A percentile compares a stretch with the other conserved stretches of the same genome.
These are phyloP conservation scores for Arthrobotrys sinensis DNA, from an alignment of 2,329 filamentous ascomycete genomes.

Conservation along the genomic window DNA sequence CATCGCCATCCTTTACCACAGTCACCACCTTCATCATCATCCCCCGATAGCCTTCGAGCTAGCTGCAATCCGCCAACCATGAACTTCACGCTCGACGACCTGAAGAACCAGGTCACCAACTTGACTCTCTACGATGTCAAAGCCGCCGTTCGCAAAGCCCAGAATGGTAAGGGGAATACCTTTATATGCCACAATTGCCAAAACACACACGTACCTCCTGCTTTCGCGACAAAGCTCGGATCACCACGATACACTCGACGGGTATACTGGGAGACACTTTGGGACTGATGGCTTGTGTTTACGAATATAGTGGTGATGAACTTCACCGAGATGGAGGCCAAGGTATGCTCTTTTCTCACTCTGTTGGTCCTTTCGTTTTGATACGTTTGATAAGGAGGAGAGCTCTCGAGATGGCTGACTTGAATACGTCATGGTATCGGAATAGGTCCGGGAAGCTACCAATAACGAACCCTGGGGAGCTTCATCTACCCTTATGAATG, in stretches of 20 bases:
- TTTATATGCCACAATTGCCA: constrained; percentile 27
- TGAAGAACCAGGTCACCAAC: constrained; percentile 91
- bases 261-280: constrained; percentile 51
- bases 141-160: constrained; percentile 92
- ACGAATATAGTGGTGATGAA: constrained; percentile 86
- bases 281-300: constrained; percentile 62
- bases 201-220: constrained; percentile 18
- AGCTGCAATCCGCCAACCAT: constrained; percentile 30
- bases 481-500: constrained; percentile 89
- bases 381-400: constrained; percentile 23
- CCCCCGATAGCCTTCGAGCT: not conserved
- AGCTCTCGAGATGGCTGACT: constrained; percentile 19
- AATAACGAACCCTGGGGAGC: constrained; percentile 99
- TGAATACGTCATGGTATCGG: constrained; percentile 43
- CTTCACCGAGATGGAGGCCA: constrained; percentile 92
- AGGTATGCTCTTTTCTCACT: constrained; percentile 68
- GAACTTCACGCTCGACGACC: constrained; percentile 74
- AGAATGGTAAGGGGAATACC: constrained; percentile 80
- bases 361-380: not conserved
- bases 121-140: constrained; percentile 96
- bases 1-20: constrained; percentile 1
- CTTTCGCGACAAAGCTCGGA: constrained; percentile 45
- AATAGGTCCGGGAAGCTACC: constrained; percentile 92
- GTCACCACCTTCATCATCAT: constrained; percentile 14
- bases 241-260: constrained; percentile 42